Evolutionary conservation across 106 monocot genomes (phyloP).

Genomic region (Ottelia alismoides): DNA sequence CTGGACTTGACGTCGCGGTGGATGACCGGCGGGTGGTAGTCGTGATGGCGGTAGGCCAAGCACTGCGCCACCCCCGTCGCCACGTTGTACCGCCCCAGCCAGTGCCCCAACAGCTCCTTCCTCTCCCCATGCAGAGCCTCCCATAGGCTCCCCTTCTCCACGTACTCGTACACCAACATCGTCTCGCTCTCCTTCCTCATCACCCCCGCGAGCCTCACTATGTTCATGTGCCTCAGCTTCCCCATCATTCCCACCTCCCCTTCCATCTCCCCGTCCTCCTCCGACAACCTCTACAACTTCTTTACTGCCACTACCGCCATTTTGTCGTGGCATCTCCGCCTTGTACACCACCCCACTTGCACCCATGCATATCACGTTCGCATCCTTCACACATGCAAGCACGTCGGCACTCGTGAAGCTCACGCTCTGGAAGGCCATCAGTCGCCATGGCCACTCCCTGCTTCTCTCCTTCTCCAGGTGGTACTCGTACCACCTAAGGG

Average conservation of each 20-base stretch:
- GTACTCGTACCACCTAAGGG: slow-evolving; percentile 30
- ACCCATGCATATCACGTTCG: slow-evolving; percentile 53
- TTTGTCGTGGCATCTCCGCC: slow-evolving; percentile 24
- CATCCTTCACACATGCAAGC: slow-evolving; percentile 41
- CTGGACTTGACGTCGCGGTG: slow-evolving; percentile 43
- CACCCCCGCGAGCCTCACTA: too few relatives aligned
- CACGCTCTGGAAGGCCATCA: slow-evolving; percentile 44
- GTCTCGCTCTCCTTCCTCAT: slow-evolving; percentile 31
- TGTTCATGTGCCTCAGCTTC: slow-evolving; percentile 42
- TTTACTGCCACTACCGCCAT: slow-evolving; percentile 30
- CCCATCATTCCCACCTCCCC: slow-evolving; percentile 37
- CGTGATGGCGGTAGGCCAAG: slow-evolving; percentile 48
- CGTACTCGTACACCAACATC: too few relatives aligned
- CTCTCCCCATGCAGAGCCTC: too few relatives aligned
- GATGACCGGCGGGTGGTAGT: slow-evolving; percentile 35
- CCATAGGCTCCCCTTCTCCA: too few relatives aligned
- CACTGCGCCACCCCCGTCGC: slow-evolving; percentile 46
- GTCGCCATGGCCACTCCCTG: slow-evolving; percentile 49
- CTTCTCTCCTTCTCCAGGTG: slow-evolving; percentile 27
- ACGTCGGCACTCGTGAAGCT: slow-evolving; percentile 35
- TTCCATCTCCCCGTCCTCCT: slow-evolving; percentile 14
- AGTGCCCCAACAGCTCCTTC: slow-evolving; percentile 25
- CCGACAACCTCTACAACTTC: slow-evolving; percentile 27
- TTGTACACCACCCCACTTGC: slow-evolving; percentile 46
- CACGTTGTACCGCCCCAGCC: slow-evolving; percentile 46